Conservation (phyloP, 2,329 filamentous ascomycete genomes). For the Ophiostoma quercus region DNA sequence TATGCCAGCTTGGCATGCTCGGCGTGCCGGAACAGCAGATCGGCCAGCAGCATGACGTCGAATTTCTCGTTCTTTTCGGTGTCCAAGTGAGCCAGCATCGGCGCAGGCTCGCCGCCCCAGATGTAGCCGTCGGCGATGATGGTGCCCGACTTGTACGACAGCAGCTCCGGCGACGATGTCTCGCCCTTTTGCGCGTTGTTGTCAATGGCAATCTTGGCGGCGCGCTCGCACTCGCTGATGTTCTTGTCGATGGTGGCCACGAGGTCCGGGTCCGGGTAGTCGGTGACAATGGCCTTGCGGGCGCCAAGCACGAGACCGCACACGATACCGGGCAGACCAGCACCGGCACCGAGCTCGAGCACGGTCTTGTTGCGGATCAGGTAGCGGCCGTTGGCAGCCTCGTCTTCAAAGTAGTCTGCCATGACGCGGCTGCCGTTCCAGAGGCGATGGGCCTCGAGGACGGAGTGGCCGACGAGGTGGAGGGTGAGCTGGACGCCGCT, state of each 20-base stretch:
- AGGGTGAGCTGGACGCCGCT: slow-evolving; percentile 56
- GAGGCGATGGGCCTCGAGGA: slow-evolving; percentile 80
- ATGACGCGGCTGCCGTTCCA: slow-evolving; percentile 86
- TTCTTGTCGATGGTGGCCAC: slow-evolving; percentile 75
- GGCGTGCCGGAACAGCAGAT: slow-evolving; percentile 84
- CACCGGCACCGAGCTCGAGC: slow-evolving; percentile 83
- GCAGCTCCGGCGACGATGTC: slow-evolving; percentile 26
- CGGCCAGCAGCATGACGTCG: slow-evolving; percentile 79
- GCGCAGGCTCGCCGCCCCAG: slow-evolving; percentile 66
- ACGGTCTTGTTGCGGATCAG: slow-evolving; percentile 64
- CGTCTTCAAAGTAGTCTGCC: slow-evolving; percentile 68
- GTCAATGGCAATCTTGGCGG: neutral
- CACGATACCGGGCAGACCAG: slow-evolving; percentile 76
- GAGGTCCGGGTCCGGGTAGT: slow-evolving; percentile 83
- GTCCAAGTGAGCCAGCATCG: slow-evolving; percentile 53
- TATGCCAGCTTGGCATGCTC: slow-evolving; percentile 75
- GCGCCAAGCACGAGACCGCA: slow-evolving; percentile 67
- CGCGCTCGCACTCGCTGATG: slow-evolving; percentile 49
- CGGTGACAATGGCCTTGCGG: slow-evolving; percentile 68
- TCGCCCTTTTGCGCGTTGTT: slow-evolving; percentile 34
- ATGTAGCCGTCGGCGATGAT: slow-evolving; percentile 65
- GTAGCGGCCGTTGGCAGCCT: slow-evolving; percentile 13
- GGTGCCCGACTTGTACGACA: slow-evolving; percentile 16
- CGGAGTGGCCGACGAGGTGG: slow-evolving; percentile 67
- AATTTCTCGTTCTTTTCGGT: slow-evolving; percentile 44